Evolutionary conservation across 2,329 filamentous ascomycete genomes (phyloP), one percentile per base, ranked within the genome.

Genomic region (Aspergillus sp.): DNA sequence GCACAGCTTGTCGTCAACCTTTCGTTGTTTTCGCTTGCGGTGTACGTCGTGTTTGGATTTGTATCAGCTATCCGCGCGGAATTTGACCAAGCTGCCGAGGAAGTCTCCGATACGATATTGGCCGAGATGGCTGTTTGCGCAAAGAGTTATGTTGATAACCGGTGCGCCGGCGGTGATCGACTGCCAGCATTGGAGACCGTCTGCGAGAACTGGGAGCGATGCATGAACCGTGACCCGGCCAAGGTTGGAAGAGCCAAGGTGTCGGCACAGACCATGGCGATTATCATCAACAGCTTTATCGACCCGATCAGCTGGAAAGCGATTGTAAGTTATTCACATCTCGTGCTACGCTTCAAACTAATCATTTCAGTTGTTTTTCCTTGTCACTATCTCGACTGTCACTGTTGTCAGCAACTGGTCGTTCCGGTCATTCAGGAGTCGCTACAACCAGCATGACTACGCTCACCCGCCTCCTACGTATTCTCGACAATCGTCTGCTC

Each of bases 201-300:
- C 4, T 99, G 95, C 72, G 83, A 86, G 34, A 84, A 88, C 60
- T 98, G 93, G 93, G 86, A 89, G 62, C 80, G 85, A 32, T 98
- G 95, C 75, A 96, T 96, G 91, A 86, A 88, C 63, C 85, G 88
- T 63, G 90, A 97, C 68, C 88, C 92, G 0, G 82, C 87, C 44
- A 85, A 86, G 55, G 86, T 96, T 55, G 92, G 90, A 64, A 83
- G 88, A 38, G 89, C 93, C 42, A 89, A 88, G 67, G 86, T 96
- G 39, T 91, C 89, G 17, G 93, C 91, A 5, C 89, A 90, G 68
- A 95, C 93, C 24, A 89, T 97, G 70, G 93, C 93, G 1, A 86
- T 91, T 69, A 96, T 99, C 41, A 88, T 98, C 74, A 97, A 98
- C 71, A 89, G 89, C 67, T 97, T 98, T 72, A 88, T 96, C 4